Evolutionary conservation across 345 rosid genomes (phyloP), one percentile per base, ranked within the genome.

Genomic region (Linum tenue): DNA sequence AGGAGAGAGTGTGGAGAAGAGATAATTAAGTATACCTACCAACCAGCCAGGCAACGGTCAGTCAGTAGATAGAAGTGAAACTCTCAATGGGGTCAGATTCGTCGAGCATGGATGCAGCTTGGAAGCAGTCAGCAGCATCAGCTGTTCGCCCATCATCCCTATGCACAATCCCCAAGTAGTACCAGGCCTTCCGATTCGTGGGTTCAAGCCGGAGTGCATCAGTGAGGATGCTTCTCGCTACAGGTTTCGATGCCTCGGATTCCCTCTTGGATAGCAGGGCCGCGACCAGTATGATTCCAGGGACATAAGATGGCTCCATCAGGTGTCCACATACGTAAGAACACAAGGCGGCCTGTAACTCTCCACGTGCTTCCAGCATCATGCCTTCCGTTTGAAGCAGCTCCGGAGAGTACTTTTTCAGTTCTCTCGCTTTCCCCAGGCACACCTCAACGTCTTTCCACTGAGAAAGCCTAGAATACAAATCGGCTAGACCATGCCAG

Each of bases 391-490:
- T 84, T 44, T 78, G 85, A 63, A 88, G 75, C 70, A 86, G 75
- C 69, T 88, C 84, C 0, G 90, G 80, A 31, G 94, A 90, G 76
- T 80, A 90, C 55, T 78, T 80, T 72, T 86, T 90, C 73, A 85
- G 77, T 65, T 85, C 97, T 37, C 87, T 79, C 9, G 92, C 97
- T 72, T 88, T 92, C 56, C 70, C 78, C 61, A 92, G 64, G 69
- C 98, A 92, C 39, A 84, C 78, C 83, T 85, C 97, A 3, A 81
- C 97, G n/a, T 92, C 98, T 71, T 86, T 86, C 98, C 96, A 92
- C 64, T 84, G 86, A 2, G 87, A 82, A 72, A 92, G 96, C 66
- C 85, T 78, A 3, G 96, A 85, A 80, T 90, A 92, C 39, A 92
- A 71, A 77, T 74, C 80, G 50, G 97, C 96, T 37, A 92, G 87